Conservation (phyloP, 139 green algal species). For the Choricystis sp. region DNA sequence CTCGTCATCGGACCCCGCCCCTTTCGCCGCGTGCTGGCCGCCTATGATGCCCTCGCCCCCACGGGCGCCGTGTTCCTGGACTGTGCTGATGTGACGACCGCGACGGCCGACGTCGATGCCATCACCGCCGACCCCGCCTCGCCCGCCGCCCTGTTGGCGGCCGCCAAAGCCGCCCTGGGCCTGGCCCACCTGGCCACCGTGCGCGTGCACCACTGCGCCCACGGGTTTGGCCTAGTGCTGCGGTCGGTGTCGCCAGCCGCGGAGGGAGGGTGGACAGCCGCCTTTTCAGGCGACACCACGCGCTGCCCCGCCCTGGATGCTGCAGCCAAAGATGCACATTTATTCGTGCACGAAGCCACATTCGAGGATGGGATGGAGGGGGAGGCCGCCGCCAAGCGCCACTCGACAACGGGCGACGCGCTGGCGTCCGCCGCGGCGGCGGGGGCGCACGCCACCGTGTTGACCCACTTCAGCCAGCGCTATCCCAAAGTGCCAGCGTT, state of each 20-base stretch:
- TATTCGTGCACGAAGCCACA: slow-evolving; percentile 95
- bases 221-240: slow-evolving; percentile 57
- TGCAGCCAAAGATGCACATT: slow-evolving; percentile 52
- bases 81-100: slow-evolving; percentile 13
- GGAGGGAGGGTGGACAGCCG: slow-evolving; percentile 15
- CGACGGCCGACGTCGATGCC: not conserved
- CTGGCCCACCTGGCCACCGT: slow-evolving; percentile 43
- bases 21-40: slow-evolving; percentile 46
- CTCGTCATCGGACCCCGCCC: slow-evolving; percentile 64
- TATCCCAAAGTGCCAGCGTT: slow-evolving; percentile 77
- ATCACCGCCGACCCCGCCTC: not conserved
- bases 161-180: slow-evolving; percentile 18
- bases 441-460: slow-evolving; percentile 67
- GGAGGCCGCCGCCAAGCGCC: slow-evolving; percentile 74
- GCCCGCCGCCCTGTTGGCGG: slow-evolving; percentile 1
- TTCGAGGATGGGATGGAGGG: slow-evolving; percentile 78
- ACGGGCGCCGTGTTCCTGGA: slow-evolving; percentile 51
- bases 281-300: slow-evolving; percentile 82
- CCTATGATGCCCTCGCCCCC: slow-evolving; percentile 40
- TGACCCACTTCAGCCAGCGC: slow-evolving; percentile 95
- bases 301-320: slow-evolving; percentile 50
- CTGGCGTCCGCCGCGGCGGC: slow-evolving; percentile 44
- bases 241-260: too few species aligned
- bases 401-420: slow-evolving; percentile 78
- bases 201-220: slow-evolving; percentile 48